These are phyloP conservation scores for Podosphaera xanthii DNA, from an alignment of 2,329 filamentous ascomycete genomes.

Conservation along the genomic window DNA sequence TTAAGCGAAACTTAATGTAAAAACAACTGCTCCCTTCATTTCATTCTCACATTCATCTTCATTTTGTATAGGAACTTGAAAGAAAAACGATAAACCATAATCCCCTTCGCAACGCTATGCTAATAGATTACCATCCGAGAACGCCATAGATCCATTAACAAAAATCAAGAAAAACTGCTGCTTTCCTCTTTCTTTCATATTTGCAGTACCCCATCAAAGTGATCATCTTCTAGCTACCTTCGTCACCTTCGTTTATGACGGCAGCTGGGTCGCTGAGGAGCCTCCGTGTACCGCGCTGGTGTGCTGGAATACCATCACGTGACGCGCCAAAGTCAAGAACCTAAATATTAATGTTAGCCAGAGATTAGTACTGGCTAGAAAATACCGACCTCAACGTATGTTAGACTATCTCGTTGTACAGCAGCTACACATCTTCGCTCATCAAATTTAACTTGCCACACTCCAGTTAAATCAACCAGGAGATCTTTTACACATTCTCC, in stretches of 20 bases:
- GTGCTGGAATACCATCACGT: slow-evolving; percentile 60
- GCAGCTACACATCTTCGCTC: slow-evolving; percentile 86
- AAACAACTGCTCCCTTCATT: not conserved
- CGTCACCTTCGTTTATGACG: slow-evolving; percentile 6
- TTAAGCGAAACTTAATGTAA: not conserved
- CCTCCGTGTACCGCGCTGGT: slow-evolving; percentile 59
- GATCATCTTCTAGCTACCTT: not conserved
- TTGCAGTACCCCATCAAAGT: not conserved
- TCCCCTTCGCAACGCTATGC: not conserved
- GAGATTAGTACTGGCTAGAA: slow-evolving; percentile 3
- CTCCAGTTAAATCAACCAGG: slow-evolving; percentile 79
- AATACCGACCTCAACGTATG: slow-evolving; percentile 71
- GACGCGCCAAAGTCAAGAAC: slow-evolving; percentile 93
- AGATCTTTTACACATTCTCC: slow-evolving; percentile 86
- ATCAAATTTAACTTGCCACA: slow-evolving; percentile 98
- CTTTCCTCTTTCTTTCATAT: not conserved
- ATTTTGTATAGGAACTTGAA: not conserved
- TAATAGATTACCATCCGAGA: not conserved
- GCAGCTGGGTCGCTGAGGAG: slow-evolving; percentile 17
- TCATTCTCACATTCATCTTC: not conserved
- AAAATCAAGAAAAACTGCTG: not conserved
- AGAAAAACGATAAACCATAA: not conserved
- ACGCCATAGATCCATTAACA: not conserved
- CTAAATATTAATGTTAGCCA: slow-evolving; percentile 26
- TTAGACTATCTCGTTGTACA: slow-evolving; percentile 76